Evolutionary conservation across 202 grass and related monocot species (phyloP), one percentile per base, ranked within the genome.

Genomic region (Setaria italica): DNA sequence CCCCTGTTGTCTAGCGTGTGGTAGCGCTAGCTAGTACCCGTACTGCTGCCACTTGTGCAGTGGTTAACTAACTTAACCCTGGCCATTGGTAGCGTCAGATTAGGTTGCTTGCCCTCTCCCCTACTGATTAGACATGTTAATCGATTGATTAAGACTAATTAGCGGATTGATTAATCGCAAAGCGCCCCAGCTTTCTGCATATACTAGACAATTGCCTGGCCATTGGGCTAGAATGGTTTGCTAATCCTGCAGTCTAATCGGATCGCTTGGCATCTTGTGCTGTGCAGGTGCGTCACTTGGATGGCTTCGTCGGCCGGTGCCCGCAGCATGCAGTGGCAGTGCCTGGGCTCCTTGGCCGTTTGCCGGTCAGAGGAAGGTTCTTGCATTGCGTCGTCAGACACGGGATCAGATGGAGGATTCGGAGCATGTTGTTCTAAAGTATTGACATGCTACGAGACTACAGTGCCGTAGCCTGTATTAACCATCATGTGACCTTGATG

Each of bases 171-270:
- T 87, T 34, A 62, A 54, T 80, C 54, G 9, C 33, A 50, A 76
- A 72, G 65, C 50, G 25, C 62, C 60, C 43, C 7, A 2, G 62
- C 55, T 76, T 33, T 84, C 68, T 76, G 81, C 67, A 48, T 33
- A 46, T 49, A 46, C 16, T 51, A 66, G 14, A 37, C 13, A 66
- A 66, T 54, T 54, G 73, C 35, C 49, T 87, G 75, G 75, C 43
- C 70, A 17, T 54, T 71, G 79, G 53, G 33, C 84, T 11, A 19
- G 70, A 25, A 72, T 77, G 78, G 55, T 54, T 87, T 76, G 21
- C 80, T 64, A 84, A 78, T 67, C 49, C 73, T 10, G 58, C 34
- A 67, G 60, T 53, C 51, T 84, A 29, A 62, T 84, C 89, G 84
- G 47, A 25, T 25, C 25, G 25, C 19, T 81, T 84, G 80, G 89